A percentile compares a stretch with the other conserved stretches of the same genome.
Conservation (phyloP, 352 stramenopile species). For the Phytophthora sp. region DNA sequence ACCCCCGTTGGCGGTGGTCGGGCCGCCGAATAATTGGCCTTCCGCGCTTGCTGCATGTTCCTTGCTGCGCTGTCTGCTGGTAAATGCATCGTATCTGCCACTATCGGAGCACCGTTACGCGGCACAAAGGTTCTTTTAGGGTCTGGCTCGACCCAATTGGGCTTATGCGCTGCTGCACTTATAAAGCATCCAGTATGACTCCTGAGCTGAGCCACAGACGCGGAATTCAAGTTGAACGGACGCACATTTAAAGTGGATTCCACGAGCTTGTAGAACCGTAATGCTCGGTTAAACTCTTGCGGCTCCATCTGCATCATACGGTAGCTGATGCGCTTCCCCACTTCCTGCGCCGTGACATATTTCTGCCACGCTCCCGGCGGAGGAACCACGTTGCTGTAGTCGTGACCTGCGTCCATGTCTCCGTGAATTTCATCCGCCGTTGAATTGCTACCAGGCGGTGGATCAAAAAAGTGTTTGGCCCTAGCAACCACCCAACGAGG, state of each 20-base stretch:
- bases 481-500: constrained; percentile 37
- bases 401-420: neutral
- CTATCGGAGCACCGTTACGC: neutral
- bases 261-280: constrained; percentile 47
- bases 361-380: constrained; percentile 40
- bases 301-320: constrained; percentile 42
- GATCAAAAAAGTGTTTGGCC: constrained; percentile 32
- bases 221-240: constrained; percentile 34
- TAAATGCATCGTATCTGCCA: constrained; percentile 12
- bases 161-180: neutral
- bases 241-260: constrained; percentile 38
- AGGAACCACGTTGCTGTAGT: constrained; percentile 20
- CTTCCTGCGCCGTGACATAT: constrained; percentile 36
- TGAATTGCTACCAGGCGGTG: neutral
- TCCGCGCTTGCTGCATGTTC: constrained; percentile 7
- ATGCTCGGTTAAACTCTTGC: constrained; percentile 31
- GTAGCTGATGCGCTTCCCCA: constrained; percentile 41
- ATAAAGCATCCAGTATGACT: neutral
- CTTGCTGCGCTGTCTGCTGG: constrained; percentile 3
- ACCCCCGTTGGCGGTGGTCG: constrained; percentile 11
- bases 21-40: neutral
- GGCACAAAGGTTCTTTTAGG: constrained; percentile 15
- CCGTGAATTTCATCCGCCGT: neutral
- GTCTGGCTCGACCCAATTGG: constrained; percentile 24
- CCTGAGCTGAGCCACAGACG: constrained; percentile 10